A percentile compares a stretch with the other conserved stretches of the same genome.
Conservation (phyloP, 768 basidiomycete species). For the Calocybe gangraenosa region DNA sequence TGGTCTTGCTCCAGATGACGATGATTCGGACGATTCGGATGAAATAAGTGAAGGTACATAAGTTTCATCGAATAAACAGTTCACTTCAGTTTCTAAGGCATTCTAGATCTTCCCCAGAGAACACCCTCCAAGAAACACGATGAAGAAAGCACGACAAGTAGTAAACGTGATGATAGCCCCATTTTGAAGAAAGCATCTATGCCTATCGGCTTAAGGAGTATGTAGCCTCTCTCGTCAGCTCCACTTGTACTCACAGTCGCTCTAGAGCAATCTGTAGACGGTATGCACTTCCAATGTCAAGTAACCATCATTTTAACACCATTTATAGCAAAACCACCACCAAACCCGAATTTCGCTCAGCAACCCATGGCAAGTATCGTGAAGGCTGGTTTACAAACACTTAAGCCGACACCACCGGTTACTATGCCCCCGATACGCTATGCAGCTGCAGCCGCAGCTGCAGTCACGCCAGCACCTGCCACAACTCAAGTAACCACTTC, state of each 20-base stretch:
- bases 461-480: constrained; percentile 31
- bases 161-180: constrained; percentile 76
- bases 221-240: constrained; percentile 24
- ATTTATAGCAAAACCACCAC: constrained; percentile 60
- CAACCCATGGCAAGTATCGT: constrained; percentile 75
- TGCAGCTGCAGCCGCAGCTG: constrained; percentile 82
- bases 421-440: constrained; percentile 81
- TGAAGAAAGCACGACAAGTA: constrained; percentile 70
- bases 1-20: constrained; percentile 72
- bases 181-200: constrained; percentile 72
- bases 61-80: constrained; percentile 7
- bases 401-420: constrained; percentile 52
- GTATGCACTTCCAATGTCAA: constrained; percentile 32
- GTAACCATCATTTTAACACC: neutral
- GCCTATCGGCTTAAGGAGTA: constrained; percentile 67
- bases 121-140: constrained; percentile 72
- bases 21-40: constrained; percentile 76
- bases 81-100: constrained; percentile 9
- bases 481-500: constrained; percentile 26
- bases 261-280: constrained; percentile 67
- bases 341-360: constrained; percentile 76
- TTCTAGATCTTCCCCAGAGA: constrained; percentile 59
- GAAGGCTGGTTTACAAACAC: constrained; percentile 62
- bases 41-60: constrained; percentile 62
- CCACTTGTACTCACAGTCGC: constrained; percentile 1